Base-by-base conservation (phyloP, 495 filamentous ascomycete genomes). In the Lepraria neglecta region DNA sequence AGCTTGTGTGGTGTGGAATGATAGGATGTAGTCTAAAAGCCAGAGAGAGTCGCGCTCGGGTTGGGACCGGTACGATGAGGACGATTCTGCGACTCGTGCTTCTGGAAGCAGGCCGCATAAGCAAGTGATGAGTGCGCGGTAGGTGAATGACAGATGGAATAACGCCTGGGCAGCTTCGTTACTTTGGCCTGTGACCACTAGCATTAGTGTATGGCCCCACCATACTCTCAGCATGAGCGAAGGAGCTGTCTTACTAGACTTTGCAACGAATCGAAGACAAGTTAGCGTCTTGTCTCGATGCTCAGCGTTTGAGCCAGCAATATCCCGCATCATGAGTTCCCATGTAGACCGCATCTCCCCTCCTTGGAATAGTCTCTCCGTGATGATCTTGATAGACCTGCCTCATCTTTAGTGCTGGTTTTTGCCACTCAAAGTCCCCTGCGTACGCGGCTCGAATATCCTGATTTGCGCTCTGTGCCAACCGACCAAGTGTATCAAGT, bases 381-480 rank as follows among this genome's bases (percentile, higher is more conserved):
- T 75, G 31, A 82, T 76, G 0, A 82, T 80, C 15, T 76, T 77
- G 44, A 79, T 63, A 33, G 78, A 75, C 46, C 78, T 80, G 35
- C 14, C 12, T 15, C 40, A 48, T 3, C 30, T 45, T 72, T 51
- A 69, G 65, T 50, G 45, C 46, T 14, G 35, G 27, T 10, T 45
- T 51, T 38, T 24, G 52, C 4, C 35, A 47, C 27, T 46, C 24
- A 17, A 53, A 30, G 7, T 4, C 31, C 19, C 30, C 52, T n/a
- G 58, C 78, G 57, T 79, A 82, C 79, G 78, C 77, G 59, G 75
- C 71, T 65, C 77, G 75, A 56, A 82, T 77, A 57, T 80, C 76
- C 67, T 76, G 71, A 61, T 76, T 81, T 35, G 77, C 73, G 69
- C 75, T 78, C 59, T 75, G 71, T 50, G 75, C 75, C 46, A 82